A percentile compares a stretch with the other conserved stretches of the same genome.
Conservation (phyloP, 2,329 filamentous ascomycete species). For the Fusarium sp. region DNA sequence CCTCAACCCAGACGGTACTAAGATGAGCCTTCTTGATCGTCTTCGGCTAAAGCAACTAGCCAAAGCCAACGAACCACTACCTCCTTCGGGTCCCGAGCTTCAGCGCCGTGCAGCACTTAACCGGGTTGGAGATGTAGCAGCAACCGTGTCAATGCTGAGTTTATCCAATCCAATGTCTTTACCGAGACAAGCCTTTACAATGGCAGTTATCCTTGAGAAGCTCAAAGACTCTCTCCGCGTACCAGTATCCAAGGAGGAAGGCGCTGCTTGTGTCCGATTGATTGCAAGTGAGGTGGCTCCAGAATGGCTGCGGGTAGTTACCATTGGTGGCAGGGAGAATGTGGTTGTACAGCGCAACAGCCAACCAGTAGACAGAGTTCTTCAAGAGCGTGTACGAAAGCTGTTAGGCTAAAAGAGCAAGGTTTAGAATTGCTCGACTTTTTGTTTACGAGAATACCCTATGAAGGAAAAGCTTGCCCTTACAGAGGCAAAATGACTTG, state of each 20-base stretch:
- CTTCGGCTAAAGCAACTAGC: constrained; percentile 75
- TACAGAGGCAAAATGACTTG: constrained; percentile 8
- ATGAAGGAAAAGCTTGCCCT: constrained; percentile 13
- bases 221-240: constrained; percentile 72
- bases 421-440: not conserved
- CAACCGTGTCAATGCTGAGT: constrained; percentile 72
- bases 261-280: constrained; percentile 58
- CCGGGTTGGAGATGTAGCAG: constrained; percentile 72
- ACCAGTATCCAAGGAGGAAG: constrained; percentile 64
- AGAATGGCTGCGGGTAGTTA: constrained; percentile 63
- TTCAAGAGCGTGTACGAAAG: constrained; percentile 51
- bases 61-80: constrained; percentile 63
- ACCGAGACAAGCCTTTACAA: constrained; percentile 70
- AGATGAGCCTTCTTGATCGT: constrained; percentile 78
- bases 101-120: constrained; percentile 71
- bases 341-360: constrained; percentile 61
- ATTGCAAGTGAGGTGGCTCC: constrained; percentile 65
- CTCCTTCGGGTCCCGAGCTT: constrained; percentile 65
- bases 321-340: constrained; percentile 63
- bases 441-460: constrained; percentile 32
- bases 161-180: constrained; percentile 59
- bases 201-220: constrained; percentile 69
- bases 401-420: constrained; percentile 40
- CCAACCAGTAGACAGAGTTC: constrained; percentile 52
- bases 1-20: constrained; percentile 56